These are phyloP conservation scores for Quercus bicolor DNA, from an alignment of 306 rosid species.

Conservation along the genomic window DNA sequence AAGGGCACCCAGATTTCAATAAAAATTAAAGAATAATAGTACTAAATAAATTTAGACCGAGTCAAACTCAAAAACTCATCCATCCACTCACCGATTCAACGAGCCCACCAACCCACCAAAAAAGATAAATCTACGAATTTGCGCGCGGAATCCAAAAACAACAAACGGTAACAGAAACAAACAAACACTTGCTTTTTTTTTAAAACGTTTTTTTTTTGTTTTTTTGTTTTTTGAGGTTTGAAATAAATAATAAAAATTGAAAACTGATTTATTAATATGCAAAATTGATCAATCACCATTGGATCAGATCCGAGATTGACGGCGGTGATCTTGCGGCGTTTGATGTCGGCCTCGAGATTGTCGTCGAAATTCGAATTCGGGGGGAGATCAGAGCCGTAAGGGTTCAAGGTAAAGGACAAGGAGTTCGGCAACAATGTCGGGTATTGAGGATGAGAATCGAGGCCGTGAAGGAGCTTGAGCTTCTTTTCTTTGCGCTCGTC, in stretches of 20 bases:
- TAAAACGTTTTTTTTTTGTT: not conserved
- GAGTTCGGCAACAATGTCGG: conserved; percentile 47
- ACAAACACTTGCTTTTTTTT: too few relatives aligned
- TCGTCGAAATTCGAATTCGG: conserved; percentile 34
- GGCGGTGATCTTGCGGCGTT: conserved; percentile 49
- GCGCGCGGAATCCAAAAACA: conserved; percentile 58
- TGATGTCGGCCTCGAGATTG: conserved; percentile 41
- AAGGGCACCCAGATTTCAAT: conserved; percentile 42
- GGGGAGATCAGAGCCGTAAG: conserved; percentile 23
- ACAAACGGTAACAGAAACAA: not conserved
- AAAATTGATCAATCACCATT: conserved; percentile 53
- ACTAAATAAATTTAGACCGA: conserved; percentile 50
- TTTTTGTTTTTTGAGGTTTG: too few relatives aligned
- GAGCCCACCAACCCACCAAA: conserved; percentile 19
- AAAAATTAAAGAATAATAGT: conserved; percentile 21
- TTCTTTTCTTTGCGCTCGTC: conserved; percentile 75
- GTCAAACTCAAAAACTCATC: conserved; percentile 47
- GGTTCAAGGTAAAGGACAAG: conserved; percentile 19
- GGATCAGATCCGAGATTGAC: conserved; percentile 40
- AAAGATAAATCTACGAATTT: conserved; percentile 7
- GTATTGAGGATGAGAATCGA: conserved; percentile 42
- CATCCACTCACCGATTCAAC: conserved; percentile 36
- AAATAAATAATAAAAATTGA: too few relatives aligned
- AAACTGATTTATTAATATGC: not conserved
- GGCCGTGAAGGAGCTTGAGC: conserved; percentile 63